phyloP scores from a whole-genome alignment of 768 basidiomycete genomes.

The Amanita polypyramis region DNA sequence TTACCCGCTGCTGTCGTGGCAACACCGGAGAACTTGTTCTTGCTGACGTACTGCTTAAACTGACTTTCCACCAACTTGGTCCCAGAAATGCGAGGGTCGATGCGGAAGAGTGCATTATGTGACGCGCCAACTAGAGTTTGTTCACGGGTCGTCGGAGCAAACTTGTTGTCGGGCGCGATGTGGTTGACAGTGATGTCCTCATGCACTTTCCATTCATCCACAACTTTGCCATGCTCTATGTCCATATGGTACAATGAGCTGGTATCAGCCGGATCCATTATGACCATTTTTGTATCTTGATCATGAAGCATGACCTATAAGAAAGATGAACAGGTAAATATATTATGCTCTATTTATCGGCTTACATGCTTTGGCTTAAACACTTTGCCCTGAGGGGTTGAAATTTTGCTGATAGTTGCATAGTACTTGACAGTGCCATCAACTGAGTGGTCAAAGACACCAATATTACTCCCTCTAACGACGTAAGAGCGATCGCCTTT shows the following conservation, averaged over 20 bases:
- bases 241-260: conserved; percentile 86
- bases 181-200: conserved; percentile 80
- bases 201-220: conserved; percentile 98
- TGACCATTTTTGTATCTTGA: conserved; percentile 90
- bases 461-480: conserved; percentile 84
- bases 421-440: conserved; percentile 72
- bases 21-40: conserved; percentile 92
- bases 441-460: conserved; percentile 72
- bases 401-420: conserved; percentile 77
- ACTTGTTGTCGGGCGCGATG: conserved; percentile 89
- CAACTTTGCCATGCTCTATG: conserved; percentile 88
- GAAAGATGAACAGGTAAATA: conserved; percentile 7
- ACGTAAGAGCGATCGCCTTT: conserved; percentile 93
- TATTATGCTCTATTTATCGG: conserved; percentile 6
- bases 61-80: conserved; percentile 90
- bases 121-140: conserved; percentile 92
- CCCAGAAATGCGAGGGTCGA: conserved; percentile 91
- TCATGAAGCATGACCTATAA: conserved; percentile 90
- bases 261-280: conserved; percentile 76
- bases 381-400: conserved; percentile 67
- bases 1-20: conserved; percentile 80
- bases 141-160: conserved; percentile 84
- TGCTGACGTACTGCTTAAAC: conserved; percentile 91
- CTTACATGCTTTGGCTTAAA: conserved; percentile 82
- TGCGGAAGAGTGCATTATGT: conserved; percentile 92